Base-by-base conservation (phyloP, 139 green algal species). In the Nannochloris sp. region DNA sequence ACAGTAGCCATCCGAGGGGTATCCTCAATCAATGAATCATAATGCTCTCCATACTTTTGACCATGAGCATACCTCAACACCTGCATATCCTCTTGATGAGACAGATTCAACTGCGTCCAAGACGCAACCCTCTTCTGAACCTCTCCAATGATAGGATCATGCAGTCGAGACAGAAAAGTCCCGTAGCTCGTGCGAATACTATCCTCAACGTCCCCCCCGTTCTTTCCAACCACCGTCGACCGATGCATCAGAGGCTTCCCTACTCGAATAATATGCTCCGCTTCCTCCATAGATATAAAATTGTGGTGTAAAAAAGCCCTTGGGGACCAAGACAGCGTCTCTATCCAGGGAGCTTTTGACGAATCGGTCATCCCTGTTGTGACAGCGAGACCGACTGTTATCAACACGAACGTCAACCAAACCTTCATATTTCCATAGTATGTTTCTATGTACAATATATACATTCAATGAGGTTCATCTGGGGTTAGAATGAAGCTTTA, bases 81-180 rank as follows among this genome's bases (percentile, higher is more conserved):
- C 78, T 96, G 85, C 68, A 91, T 85, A 75, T 95, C 89, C 64
- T 96, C 89, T 56, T 90, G 80, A 67, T 94, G 67, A 0, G 51
- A 63, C 4, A 83, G 20, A 28, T 85, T 84, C 20, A 94, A 68
- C 36, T 83, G 69, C 28, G 85, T 85, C 87, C 84, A 93, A 2
- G 4, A 25, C 14, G 84, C 81, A 30, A 93, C 14, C 0, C 84
- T 78, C 48, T 80, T 20, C 70, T 92, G 81, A 3, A 95, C 71
- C 2, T 55, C 50, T 3, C 62, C 62, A 8, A 91, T 76, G 0
- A 90, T 49, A 0, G 55, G n/a, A 64, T 94, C 85, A 55, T 82
- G 73, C 13, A 79, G 65, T 3, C 85, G 78, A 45, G 72, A 20
- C 14, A 93, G 65, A 61, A 93, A 94, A 4, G 79, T 88, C 57